phyloP scores from a whole-genome alignment of 108 stramenopile genomes.

The Nitzschia sp. region DNA sequence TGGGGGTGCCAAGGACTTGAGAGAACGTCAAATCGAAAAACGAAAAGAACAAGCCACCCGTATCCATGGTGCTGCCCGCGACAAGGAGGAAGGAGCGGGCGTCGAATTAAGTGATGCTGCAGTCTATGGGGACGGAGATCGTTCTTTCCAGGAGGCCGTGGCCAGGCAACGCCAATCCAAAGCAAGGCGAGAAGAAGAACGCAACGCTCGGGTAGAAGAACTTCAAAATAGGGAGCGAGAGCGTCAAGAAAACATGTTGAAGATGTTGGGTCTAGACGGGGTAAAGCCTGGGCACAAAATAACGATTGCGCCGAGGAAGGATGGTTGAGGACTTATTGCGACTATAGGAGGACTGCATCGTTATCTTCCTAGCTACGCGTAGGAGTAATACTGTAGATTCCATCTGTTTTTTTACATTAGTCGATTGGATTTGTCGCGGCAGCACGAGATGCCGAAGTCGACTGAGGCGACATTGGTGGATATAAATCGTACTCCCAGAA shows the following conservation, averaged over 20 bases:
- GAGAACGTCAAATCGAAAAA: slow-evolving; percentile 67
- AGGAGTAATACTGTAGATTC: no score
- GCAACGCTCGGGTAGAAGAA: slow-evolving; percentile 37
- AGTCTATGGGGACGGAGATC: slow-evolving; percentile 50
- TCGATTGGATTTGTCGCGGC: no score
- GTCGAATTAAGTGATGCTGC: slow-evolving; percentile 56
- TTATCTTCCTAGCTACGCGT: no score
- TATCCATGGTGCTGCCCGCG: slow-evolving; percentile 55
- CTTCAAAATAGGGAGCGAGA: slow-evolving; percentile 66
- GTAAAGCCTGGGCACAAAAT: slow-evolving; percentile 73
- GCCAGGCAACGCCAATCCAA: slow-evolving; percentile 36
- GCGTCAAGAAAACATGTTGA: slow-evolving; percentile 63
- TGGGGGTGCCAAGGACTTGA: slow-evolving; percentile 41
- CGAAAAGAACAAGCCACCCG: slow-evolving; percentile 42
- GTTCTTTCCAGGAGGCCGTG: slow-evolving; percentile 47
- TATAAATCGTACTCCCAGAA: slow-evolving; percentile 17
- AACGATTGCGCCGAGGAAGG: slow-evolving; percentile 1
- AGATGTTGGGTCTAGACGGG: slow-evolving; percentile 60
- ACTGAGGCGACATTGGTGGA: background rate
- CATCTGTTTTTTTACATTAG: no score
- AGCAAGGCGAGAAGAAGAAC: slow-evolving; percentile 41
- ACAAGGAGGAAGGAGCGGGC: slow-evolving; percentile 41
- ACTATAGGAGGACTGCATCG: no score
- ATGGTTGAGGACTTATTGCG: background rate
- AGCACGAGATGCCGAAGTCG: no score